Evolutionary conservation across 176 grass and related monocot species (phyloP).

Genomic region (Rhipidocladum racemiflorum): DNA sequence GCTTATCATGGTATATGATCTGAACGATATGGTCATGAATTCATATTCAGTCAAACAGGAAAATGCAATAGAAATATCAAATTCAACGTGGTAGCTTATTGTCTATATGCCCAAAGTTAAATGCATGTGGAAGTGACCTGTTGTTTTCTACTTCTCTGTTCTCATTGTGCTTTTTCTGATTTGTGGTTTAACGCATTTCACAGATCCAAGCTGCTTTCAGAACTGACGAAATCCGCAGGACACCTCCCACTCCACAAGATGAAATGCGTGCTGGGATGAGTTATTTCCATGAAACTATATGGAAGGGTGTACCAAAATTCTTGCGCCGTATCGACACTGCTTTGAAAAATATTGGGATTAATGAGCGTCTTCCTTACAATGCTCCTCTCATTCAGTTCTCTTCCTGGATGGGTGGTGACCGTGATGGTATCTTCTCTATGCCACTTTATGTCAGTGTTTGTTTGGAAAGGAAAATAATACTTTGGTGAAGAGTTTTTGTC

Average conservation of each 20-base stretch:
- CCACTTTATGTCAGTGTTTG: slow-evolving; percentile 13
- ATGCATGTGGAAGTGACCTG: not conserved
- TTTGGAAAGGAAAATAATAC: not conserved
- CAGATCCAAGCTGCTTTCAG: slow-evolving; percentile 97
- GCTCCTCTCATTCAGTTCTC: slow-evolving; percentile 97
- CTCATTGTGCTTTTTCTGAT: slow-evolving; percentile 16
- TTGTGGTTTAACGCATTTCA: slow-evolving; percentile 13
- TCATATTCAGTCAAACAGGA: slow-evolving; percentile 18
- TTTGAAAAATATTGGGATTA: slow-evolving; percentile 92
- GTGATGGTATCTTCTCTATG: slow-evolving; percentile 81
- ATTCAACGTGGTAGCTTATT: not conserved
- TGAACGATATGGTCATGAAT: not conserved
- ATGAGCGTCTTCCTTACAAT: slow-evolving; percentile 90
- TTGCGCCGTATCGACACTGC: slow-evolving; percentile 94
- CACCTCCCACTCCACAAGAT: slow-evolving; percentile 88
- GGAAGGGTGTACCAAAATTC: slow-evolving; percentile 98
- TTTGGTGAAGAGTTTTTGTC: not conserved
- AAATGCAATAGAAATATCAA: not conserved
- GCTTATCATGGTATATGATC: not conserved
- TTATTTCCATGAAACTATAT: slow-evolving; percentile 97
- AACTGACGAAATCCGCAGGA: slow-evolving; percentile 96
- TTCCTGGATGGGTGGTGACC: slow-evolving; percentile 99
- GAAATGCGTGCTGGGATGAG: slow-evolving; percentile 98
- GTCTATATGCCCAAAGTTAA: not conserved
- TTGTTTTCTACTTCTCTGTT: not conserved